Evolutionary conservation across 176 grass and related monocot genomes (phyloP), one percentile per base, ranked within the genome.

Genomic region (Chrysopogon serrulatus): DNA sequence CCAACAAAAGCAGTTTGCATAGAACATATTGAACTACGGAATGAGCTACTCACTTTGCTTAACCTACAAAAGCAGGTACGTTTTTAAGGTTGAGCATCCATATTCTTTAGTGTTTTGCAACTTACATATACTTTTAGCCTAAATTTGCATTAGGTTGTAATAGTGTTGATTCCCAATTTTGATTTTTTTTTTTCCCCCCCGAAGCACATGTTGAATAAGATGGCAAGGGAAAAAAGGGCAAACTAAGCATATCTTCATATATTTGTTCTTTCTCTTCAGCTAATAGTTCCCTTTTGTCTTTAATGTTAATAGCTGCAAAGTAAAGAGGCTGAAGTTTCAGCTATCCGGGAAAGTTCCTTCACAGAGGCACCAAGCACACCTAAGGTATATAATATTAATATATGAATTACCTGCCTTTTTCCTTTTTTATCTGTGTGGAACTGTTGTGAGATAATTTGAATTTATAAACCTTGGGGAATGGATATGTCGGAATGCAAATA

Each of bases 21-120:
- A 18, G 96, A 98, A 86, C 96, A 98, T 93, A 93, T 98, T 78
- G 96, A 98, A 82, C 88, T 98, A 40, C 82, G 96, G 66, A 98
- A 94, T 37, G 96, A 98, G 76, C 95, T 98, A 92, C 96, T 98
- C 68, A 98, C 96, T 36, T 76, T 98, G 65, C 93, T 98, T 77
- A 98, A 98, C 86, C 85, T 98, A 85, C 96, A 98, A 80, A 98
- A 98, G 68, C 96, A 98, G 93, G 96, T 98, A 87, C 21, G 15
- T 64, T 82, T 77, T 79, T 2, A 31, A 73, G 36, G 27, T 68
- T 65, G 16, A 69, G 65, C 23, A 56, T 77, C 65, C 68, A 44
- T 47, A 11, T 79, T 41, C 82, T 78, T 57, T 67, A 69, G 61
- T 47, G 17, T 68, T 79, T 63, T n/a, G 3, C 45, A 53, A 68